A percentile compares a stretch with the other conserved stretches of the same genome.
Evolutionary conservation across 2,329 filamentous ascomycete genomes (phyloP).

Genomic region (Penicillium sp.): DNA sequence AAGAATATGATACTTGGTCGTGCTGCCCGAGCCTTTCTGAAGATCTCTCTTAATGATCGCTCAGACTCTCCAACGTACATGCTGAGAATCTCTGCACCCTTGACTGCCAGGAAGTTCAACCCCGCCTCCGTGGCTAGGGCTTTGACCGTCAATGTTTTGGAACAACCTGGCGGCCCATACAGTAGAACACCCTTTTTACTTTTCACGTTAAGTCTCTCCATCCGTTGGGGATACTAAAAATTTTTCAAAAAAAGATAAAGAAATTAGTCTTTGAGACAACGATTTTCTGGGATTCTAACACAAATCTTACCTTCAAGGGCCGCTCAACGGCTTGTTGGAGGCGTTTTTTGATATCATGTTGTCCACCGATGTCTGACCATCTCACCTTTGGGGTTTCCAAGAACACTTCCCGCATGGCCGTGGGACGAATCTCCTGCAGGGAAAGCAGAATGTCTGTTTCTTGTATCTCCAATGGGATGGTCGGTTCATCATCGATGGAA

Average conservation of each 20-base stretch:
- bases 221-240: constrained; percentile 48
- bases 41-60: constrained; percentile 77
- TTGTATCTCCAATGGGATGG: constrained; percentile 30
- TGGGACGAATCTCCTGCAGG: constrained; percentile 68
- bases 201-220: constrained; percentile 52
- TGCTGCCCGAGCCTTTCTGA: constrained; percentile 79
- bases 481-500: constrained; percentile 13
- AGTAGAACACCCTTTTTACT: constrained; percentile 80
- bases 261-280: constrained; percentile 5
- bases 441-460: constrained; percentile 49
- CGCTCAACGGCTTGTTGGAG: constrained; percentile 59
- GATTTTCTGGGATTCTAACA: background rate
- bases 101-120: constrained; percentile 91
- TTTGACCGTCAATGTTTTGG: constrained; percentile 88
- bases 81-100: constrained; percentile 87
- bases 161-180: constrained; percentile 90
- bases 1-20: constrained; percentile 94
- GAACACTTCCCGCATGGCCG: constrained; percentile 84
- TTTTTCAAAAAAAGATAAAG: background rate
- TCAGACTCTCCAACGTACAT: constrained; percentile 98
- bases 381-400: constrained; percentile 80
- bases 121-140: constrained; percentile 86
- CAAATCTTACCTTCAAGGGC: constrained; percentile 51
- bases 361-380: constrained; percentile 87
- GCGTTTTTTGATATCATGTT: constrained; percentile 70